Evolutionary conservation across 805 yeast genomes (phyloP).

Genomic region (Kluyveromyces lactis): DNA sequence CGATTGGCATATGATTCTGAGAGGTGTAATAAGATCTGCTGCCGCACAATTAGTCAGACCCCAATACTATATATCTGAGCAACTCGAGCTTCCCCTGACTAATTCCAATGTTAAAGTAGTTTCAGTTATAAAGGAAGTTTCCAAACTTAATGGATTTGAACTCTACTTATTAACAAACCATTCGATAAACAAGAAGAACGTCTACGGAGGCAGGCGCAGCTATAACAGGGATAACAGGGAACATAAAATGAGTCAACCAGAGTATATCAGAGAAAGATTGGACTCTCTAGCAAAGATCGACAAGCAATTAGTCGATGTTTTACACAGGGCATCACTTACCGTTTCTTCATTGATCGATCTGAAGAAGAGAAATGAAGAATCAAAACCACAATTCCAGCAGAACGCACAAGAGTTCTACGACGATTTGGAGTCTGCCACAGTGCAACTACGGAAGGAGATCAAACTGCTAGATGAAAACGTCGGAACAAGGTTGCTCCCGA

Average conservation of each 20-base stretch:
- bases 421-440: slow-evolving; percentile 17
- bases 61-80: too few relatives aligned
- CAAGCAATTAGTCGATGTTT: slow-evolving; percentile 16
- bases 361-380: slow-evolving; percentile 23
- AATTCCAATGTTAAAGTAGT: too few relatives aligned
- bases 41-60: too few relatives aligned
- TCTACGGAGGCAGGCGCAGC: too few relatives aligned
- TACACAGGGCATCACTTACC: slow-evolving; percentile 25
- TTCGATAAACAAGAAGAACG: too few relatives aligned
- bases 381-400: slow-evolving; percentile 23
- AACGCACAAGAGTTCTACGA: slow-evolving; percentile 21
- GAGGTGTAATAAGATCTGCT: too few relatives aligned
- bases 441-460: slow-evolving; percentile 20
- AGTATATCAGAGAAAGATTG: slow-evolving; percentile 24
- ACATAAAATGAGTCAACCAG: slow-evolving; percentile 28
- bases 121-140: too few relatives aligned
- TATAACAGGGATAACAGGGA: too few relatives aligned
- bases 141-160: too few relatives aligned
- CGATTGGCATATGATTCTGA: slow-evolving; percentile 48
- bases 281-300: slow-evolving; percentile 22
- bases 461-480: slow-evolving; percentile 23
- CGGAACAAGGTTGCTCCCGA: slow-evolving; percentile 26
- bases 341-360: slow-evolving; percentile 25
- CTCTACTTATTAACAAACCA: too few relatives aligned
- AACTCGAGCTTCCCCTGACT: too few relatives aligned